These are phyloP conservation scores for Suillus cothurnatus DNA, from an alignment of 768 basidiomycete genomes.

Conservation along the genomic window DNA sequence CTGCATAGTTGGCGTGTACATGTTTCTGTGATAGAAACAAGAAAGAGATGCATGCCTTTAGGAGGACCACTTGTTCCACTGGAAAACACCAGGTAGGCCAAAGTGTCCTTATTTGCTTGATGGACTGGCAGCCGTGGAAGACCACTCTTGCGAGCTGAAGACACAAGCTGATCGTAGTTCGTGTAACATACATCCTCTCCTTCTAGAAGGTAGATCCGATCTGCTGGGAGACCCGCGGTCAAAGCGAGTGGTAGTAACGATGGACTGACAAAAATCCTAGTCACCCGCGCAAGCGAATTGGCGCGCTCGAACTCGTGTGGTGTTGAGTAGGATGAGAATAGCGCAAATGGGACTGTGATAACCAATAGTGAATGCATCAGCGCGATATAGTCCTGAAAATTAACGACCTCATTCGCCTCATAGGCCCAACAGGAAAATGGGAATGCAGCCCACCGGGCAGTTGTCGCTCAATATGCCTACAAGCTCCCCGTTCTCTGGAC, in stretches of 20 bases:
- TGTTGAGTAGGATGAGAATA: constrained; percentile 51
- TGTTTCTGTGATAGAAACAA: background rate
- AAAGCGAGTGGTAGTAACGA: constrained; percentile 38
- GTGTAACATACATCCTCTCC: constrained; percentile 39
- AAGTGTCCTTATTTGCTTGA: constrained; percentile 47
- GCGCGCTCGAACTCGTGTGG: constrained; percentile 52
- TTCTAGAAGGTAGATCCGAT: constrained; percentile 45
- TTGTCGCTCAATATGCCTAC: constrained; percentile 71
- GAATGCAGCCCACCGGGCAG: constrained; percentile 46
- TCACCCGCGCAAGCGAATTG: constrained; percentile 44
- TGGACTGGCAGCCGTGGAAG: constrained; percentile 40
- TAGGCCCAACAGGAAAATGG: background rate
- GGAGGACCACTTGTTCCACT: constrained; percentile 72
- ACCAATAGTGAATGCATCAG: constrained; percentile 45
- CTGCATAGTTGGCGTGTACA: background rate
- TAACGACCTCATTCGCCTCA: background rate
- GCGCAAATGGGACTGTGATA: constrained; percentile 46
- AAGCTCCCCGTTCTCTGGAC: constrained; percentile 47
- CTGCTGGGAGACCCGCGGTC: constrained; percentile 34
- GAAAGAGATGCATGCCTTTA: constrained; percentile 46
- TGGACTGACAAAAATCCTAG: constrained; percentile 51
- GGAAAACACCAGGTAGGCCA: constrained; percentile 68
- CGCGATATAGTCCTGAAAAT: constrained; percentile 47
- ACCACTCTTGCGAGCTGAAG: constrained; percentile 35
- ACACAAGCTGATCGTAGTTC: constrained; percentile 44